A percentile compares a stretch with the other conserved stretches of the same genome.
These are phyloP conservation scores for Gracilaria vermiculophylla DNA, from an alignment of 23 red algal genomes.

Conservation along the genomic window DNA sequence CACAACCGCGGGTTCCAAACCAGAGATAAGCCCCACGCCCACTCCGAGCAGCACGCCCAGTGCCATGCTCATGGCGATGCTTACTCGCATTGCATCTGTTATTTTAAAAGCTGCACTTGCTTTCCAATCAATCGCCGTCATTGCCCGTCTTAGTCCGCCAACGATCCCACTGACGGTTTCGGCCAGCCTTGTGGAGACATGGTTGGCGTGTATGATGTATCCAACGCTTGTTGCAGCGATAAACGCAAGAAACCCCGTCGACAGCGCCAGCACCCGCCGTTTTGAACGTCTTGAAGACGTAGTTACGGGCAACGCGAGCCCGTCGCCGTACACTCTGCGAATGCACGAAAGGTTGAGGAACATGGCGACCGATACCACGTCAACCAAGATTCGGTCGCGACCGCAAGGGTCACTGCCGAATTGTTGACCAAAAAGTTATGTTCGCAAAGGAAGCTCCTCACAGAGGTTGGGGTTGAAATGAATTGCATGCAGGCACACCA, in stretches of 20 bases:
- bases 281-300: conserved; percentile 4
- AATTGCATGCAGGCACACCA: neutral
- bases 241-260: neutral
- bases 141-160: neutral
- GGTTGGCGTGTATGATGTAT: neutral
- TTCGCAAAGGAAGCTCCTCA: neutral
- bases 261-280: neutral
- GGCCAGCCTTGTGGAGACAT: conserved; percentile 3
- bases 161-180: neutral
- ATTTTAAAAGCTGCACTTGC: conserved; percentile 26
- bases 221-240: neutral
- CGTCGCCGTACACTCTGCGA: neutral
- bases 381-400: conserved; percentile 24
- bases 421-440: neutral
- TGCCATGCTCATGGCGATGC: conserved; percentile 54
- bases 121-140: conserved; percentile 36
- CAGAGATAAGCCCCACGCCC: conserved; percentile 43
- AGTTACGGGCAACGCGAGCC: neutral
- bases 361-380: neutral
- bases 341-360: conserved; percentile 17
- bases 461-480: neutral
- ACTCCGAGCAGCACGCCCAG: conserved; percentile 38
- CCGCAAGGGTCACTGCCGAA: neutral
- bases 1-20: conserved; percentile 50
- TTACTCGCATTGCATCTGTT: conserved; percentile 48